Conservation (phyloP, 371 early-diverging fungal genomes). For the Rhizopus stolonifer region DNA sequence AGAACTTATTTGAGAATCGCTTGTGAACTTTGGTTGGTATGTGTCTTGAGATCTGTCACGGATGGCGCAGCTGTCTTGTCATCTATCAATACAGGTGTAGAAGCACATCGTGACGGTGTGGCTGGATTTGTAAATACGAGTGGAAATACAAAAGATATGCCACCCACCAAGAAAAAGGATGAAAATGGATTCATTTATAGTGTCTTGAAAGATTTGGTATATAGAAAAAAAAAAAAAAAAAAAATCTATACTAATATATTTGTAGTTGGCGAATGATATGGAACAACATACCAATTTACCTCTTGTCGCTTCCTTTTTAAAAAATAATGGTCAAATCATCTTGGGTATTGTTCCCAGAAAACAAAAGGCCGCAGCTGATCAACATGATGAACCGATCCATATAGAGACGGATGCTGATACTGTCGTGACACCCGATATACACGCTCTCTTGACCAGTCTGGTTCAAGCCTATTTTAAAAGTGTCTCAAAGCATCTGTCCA, state of each 20-base stretch:
- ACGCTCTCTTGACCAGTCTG: slow-evolving; percentile 54
- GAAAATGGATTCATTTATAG: slow-evolving; percentile 36
- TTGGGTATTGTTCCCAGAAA: slow-evolving; percentile 56
- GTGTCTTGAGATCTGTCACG: slow-evolving; percentile 72
- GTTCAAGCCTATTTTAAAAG: slow-evolving; percentile 70
- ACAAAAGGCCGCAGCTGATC: slow-evolving; percentile 45
- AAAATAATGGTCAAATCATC: slow-evolving; percentile 62
- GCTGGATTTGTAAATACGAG: slow-evolving; percentile 44
- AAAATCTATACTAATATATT: neutral
- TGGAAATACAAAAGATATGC: too few relatives aligned
- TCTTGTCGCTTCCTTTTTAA: slow-evolving; percentile 75
- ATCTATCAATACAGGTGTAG: slow-evolving; percentile 49
- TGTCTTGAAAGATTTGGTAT: slow-evolving; percentile 42
- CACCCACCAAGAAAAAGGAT: slow-evolving; percentile 25
- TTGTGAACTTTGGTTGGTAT: slow-evolving; percentile 83
- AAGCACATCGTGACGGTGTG: slow-evolving; percentile 54
- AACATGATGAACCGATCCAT: slow-evolving; percentile 36
- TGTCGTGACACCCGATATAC: slow-evolving; percentile 53
- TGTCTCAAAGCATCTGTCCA: slow-evolving; percentile 63
- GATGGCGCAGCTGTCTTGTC: slow-evolving; percentile 58
- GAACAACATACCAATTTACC: slow-evolving; percentile 72
- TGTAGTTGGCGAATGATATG: slow-evolving; percentile 45
- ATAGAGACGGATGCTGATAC: slow-evolving; percentile 8
- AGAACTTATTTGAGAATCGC: slow-evolving; percentile 72
- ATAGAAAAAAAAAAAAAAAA: neutral